These are phyloP conservation scores for Kodamaea ohmeri DNA, from an alignment of 1,139 yeast genomes.

Conservation along the genomic window DNA sequence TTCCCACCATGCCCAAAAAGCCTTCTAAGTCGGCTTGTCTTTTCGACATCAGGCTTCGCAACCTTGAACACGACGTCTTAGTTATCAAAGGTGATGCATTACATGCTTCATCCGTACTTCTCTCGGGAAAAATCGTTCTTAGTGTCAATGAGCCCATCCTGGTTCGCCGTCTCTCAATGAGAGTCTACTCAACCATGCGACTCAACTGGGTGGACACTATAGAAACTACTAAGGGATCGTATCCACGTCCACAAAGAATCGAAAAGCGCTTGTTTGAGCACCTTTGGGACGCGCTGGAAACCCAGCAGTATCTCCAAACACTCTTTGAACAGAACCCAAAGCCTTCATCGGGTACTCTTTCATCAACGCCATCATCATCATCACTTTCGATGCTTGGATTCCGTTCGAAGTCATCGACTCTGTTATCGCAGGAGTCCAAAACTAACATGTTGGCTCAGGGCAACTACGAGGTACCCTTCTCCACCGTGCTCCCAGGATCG, in stretches of 20 bases:
- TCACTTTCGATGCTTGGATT: constrained; percentile 36
- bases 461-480: constrained; percentile 88
- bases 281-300: constrained; percentile 68
- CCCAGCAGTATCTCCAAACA: constrained; percentile 31
- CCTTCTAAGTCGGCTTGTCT: constrained; percentile 36
- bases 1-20: constrained; percentile 15
- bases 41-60: constrained; percentile 61
- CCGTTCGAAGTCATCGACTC: constrained; percentile 28
- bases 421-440: constrained; percentile 11
- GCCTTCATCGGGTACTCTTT: constrained; percentile 11
- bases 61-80: constrained; percentile 75
- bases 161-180: constrained; percentile 59
- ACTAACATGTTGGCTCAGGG: constrained; percentile 55
- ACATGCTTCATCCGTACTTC: constrained; percentile 74
- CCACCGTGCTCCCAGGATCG: constrained; percentile 79
- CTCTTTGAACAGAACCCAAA: constrained; percentile 27
- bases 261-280: constrained; percentile 72
- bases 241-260: constrained; percentile 53
- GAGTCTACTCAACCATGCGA: constrained; percentile 62
- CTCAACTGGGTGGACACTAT: constrained; percentile 56
- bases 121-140: constrained; percentile 76
- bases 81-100: constrained; percentile 74
- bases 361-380: constrained; percentile 30
- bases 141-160: constrained; percentile 74
- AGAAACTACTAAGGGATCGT: constrained; percentile 44